Conservation (phyloP, 2,329 filamentous ascomycete genomes). For the Arachnopeziza araneosa region DNA sequence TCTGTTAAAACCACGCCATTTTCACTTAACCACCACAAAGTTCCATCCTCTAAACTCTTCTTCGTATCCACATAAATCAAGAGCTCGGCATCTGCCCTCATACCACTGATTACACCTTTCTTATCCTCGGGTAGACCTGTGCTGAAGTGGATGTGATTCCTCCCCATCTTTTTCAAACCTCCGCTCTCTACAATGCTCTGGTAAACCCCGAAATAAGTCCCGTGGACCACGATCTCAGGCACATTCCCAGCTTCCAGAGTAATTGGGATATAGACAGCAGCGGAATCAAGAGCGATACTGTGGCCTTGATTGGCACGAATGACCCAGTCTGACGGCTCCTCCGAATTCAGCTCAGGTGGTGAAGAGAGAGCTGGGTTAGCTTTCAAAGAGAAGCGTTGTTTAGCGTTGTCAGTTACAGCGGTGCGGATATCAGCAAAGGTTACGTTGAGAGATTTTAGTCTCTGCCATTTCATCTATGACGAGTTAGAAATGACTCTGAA, state of each 20-base stretch:
- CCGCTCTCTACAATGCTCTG: slow-evolving; percentile 66
- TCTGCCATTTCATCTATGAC: slow-evolving; percentile 30
- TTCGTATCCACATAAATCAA: slow-evolving; percentile 71
- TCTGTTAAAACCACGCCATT: slow-evolving; percentile 71
- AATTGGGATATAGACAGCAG: slow-evolving; percentile 64
- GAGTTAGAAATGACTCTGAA: neutral
- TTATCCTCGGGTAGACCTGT: slow-evolving; percentile 54
- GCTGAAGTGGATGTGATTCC: slow-evolving; percentile 89
- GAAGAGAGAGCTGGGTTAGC: slow-evolving; percentile 36
- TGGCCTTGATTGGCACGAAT: slow-evolving; percentile 97
- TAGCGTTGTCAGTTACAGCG: slow-evolving; percentile 71
- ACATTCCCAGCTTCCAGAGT: slow-evolving; percentile 52
- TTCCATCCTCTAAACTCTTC: slow-evolving; percentile 54
- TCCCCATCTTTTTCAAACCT: slow-evolving; percentile 72
- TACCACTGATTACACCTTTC: slow-evolving; percentile 63
- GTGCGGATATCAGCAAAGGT: slow-evolving; percentile 67
- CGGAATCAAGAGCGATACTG: slow-evolving; percentile 70
- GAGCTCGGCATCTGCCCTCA: slow-evolving; percentile 72
- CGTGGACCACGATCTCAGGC: slow-evolving; percentile 71
- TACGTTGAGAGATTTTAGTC: slow-evolving; percentile 62
- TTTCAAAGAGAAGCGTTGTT: slow-evolving; percentile 83
- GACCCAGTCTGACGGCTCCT: slow-evolving; percentile 62
- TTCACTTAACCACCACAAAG: slow-evolving; percentile 73
- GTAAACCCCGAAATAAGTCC: slow-evolving; percentile 83
- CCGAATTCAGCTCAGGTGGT: slow-evolving; percentile 24